Evolutionary conservation across 2,329 filamentous ascomycete genomes (phyloP).

Genomic region (Colletotrichum lupini): DNA sequence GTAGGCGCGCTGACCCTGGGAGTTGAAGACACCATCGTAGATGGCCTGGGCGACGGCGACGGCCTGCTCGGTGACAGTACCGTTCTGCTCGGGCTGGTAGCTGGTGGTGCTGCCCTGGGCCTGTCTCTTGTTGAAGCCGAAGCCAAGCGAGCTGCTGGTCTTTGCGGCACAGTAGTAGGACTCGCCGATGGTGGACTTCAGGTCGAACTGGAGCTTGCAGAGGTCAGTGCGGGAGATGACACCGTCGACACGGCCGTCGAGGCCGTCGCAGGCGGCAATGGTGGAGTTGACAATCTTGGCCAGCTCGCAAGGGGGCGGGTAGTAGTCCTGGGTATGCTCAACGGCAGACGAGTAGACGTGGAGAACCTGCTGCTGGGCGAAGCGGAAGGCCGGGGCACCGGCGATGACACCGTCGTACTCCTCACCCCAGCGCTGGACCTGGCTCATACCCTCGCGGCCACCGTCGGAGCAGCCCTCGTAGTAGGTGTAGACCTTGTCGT

Average conservation of each 20-base stretch:
- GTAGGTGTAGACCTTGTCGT: constrained; percentile 58
- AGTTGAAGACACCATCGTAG: constrained; percentile 47
- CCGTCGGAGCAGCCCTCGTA: constrained; percentile 61
- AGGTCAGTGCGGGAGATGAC: constrained; percentile 44
- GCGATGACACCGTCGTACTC: constrained; percentile 57
- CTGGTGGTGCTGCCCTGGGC: constrained; percentile 37
- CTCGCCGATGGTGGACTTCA: constrained; percentile 45
- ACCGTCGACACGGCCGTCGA: constrained; percentile 62
- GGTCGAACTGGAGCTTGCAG: constrained; percentile 48
- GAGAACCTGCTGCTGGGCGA: constrained; percentile 56
- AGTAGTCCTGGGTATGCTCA: constrained; percentile 48
- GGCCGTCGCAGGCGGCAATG: constrained; percentile 62
- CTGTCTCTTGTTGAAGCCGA: constrained; percentile 43
- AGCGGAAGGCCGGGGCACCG: constrained; percentile 58
- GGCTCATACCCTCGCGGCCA: constrained; percentile 60
- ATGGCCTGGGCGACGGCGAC: constrained; percentile 47
- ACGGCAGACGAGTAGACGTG: constrained; percentile 53
- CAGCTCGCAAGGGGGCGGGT: constrained; percentile 57
- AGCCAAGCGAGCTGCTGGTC: constrained; percentile 37
- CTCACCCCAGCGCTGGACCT: constrained; percentile 51
- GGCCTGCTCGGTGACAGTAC: constrained; percentile 47
- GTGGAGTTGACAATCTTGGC: constrained; percentile 64
- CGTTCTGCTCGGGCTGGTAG: constrained; percentile 45
- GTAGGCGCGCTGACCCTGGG: constrained; percentile 46
- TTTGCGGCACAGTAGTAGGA: constrained; percentile 44